Evolutionary conservation across 169 alveolate species (phyloP), one percentile per base, ranked within the genome.

Genomic region (Sarcocystis neurona): DNA sequence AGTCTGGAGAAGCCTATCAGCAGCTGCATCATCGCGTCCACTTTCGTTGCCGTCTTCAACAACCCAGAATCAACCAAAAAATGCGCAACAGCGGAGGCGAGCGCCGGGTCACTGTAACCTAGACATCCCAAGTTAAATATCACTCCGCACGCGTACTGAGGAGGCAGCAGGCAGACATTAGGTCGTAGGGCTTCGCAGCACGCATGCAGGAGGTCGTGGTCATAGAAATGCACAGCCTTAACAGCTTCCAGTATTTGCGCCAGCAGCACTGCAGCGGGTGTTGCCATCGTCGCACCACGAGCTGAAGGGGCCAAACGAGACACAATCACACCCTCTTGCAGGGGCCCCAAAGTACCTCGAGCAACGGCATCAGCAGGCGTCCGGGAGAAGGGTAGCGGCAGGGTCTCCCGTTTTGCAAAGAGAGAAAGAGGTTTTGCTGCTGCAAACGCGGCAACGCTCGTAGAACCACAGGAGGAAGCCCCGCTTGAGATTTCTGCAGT

Each of bases 21-120:
- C 41, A 72, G 60, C 56, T 72, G 82, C 82, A 72, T 72, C 60
- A 72, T 72, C 58, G 60, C 37, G 82, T 72, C 82, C 34, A 44
- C 56, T n/a, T n/a, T n/a, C 32, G 48, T 72, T 18, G 56, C 56
- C 41, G 37, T 34, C 18, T 39, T 2, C 30, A 72, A 56, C 10
- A 72, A 48, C 6, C 56, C 56, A 2, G 82, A 72, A 56, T 39
- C 23, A 34, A 39, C 82, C 60, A 72, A 3, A 18, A 39, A 39
- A 15, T 56, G 48, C 32, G 82, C 48, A 43, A 72, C 46, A 5
- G 82, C 82, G 6, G 37, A 39, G 3, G 82, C 82, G 23, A 72
- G 41, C 37, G 82, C 48, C 5, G 82, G 82, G 2, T 72, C 82
- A 56, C 60, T 72, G 82, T 41, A 72, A 34, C 82, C 82, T 3